These are phyloP conservation scores for Mortierella sp. DNA, from an alignment of 371 early-diverging fungal genomes.

Conservation along the genomic window DNA sequence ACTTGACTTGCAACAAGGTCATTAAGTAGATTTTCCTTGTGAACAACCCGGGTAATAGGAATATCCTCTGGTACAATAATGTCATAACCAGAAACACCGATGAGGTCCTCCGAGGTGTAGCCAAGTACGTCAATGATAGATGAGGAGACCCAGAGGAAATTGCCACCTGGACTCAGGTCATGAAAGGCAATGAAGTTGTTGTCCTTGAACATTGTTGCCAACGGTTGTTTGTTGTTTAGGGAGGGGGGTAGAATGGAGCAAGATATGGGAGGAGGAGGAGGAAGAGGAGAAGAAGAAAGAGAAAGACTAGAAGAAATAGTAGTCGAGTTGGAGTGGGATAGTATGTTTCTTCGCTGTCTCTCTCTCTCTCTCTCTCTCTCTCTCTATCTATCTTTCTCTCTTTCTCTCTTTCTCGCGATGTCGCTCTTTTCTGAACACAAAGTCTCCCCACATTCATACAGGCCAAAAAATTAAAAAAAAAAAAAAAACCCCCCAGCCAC, in stretches of 20 bases:
- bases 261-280: neutral
- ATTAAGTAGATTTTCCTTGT: constrained; percentile 10
- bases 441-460: no score
- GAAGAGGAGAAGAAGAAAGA: neutral
- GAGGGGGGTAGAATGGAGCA: no score
- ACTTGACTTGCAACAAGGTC: constrained; percentile 17
- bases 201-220: neutral
- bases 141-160: constrained; percentile 5
- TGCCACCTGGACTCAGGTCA: neutral
- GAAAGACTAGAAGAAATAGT: neutral
- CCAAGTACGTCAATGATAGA: neutral
- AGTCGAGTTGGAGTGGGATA: neutral
- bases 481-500: no score
- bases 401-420: no score
- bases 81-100: neutral
- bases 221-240: no score
- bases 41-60: neutral
- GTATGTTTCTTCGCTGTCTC: no score
- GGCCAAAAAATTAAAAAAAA: no score
- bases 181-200: neutral
- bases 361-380: no score
- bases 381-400: no score
- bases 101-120: constrained; percentile 6
- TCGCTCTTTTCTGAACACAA: no score
- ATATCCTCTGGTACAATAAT: neutral